Percentiles rank a stretch among this genome's conserved stretches.
phyloP scores from a whole-genome alignment of 1,284 basidiomycete genomes.

The Malassezia dermatis region DNA sequence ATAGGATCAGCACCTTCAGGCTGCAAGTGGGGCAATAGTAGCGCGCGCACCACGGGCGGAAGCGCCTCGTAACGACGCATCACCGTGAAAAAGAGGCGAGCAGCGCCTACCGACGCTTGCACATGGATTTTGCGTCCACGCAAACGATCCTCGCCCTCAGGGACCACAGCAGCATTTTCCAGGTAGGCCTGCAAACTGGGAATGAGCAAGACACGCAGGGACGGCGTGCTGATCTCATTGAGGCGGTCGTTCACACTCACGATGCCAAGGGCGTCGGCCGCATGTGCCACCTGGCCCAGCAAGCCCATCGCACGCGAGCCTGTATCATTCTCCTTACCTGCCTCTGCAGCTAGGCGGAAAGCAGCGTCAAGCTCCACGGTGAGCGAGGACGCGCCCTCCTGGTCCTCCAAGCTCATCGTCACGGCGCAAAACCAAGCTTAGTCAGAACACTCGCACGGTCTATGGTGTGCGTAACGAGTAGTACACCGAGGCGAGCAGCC shows the following conservation, averaged over 20 bases:
- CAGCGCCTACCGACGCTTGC: slow-evolving; percentile 5
- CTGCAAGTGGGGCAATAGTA: slow-evolving; percentile 4
- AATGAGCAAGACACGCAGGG: slow-evolving; percentile 32
- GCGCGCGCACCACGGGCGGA: slow-evolving; percentile 13
- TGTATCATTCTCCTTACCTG: neutral
- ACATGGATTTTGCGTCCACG: slow-evolving; percentile 15
- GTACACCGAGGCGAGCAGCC: slow-evolving; percentile 34
- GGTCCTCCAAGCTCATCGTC: neutral
- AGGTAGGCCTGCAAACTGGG: slow-evolving; percentile 24
- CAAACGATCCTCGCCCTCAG: slow-evolving; percentile 9
- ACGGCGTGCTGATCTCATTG: slow-evolving; percentile 30
- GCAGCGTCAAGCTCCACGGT: neutral
- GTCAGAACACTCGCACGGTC: neutral
- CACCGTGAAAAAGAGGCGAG: slow-evolving; percentile 19
- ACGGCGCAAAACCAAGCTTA: neutral
- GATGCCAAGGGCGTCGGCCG: slow-evolving; percentile 26
- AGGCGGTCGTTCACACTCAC: slow-evolving; percentile 28
- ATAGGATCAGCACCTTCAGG: neutral
- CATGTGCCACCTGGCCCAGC: slow-evolving; percentile 19
- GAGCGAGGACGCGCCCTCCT: slow-evolving; percentile 1
- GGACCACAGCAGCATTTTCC: slow-evolving; percentile 14
- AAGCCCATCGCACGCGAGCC: neutral
- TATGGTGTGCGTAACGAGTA: slow-evolving; percentile 4
- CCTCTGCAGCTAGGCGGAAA: neutral
- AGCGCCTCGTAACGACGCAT: slow-evolving; percentile 18